Base-by-base conservation (phyloP, 148 eudicot species). In the Chenopodium formosanum region DNA sequence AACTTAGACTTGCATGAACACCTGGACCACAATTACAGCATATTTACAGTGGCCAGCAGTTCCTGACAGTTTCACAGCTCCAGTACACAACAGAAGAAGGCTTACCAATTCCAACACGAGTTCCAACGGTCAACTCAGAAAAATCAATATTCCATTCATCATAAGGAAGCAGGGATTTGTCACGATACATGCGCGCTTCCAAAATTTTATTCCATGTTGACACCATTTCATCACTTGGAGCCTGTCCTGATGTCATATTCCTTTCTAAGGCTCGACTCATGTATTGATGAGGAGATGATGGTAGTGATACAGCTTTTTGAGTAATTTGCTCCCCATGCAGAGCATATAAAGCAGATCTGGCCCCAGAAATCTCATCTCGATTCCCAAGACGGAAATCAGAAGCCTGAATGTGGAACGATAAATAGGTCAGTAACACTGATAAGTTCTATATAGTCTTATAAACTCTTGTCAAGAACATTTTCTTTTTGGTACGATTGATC, bases 71-170 rank as follows among this genome's bases (percentile, higher is more conserved):
- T 50, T 11, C 60, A 58, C 34, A 56, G 22, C 53, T 73, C 25
- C 69, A 25, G 19, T 66, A 79, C 27, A 67, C 52, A 80, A 69
- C 37, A n/a, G 9, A 80, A 48, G 32, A 78, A 52, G 9, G 72
- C 89, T 89, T 87, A 97, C 99, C 99, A 69, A 97, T 97, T 65
- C 99, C 99, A 78, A 97, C 98, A 84, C 99, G 99, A 82, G 98
- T 94, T 76, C 99, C 97, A 67, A 94, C 95, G 32, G 95, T 92
- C 75, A 97, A 80, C 77, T 97, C 99, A 62, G 94, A 89, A 86
- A 86, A 97, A 82, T 94, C 95, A 82, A 97, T 97, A 81, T 97
- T 94, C 99, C 99, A 97, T 82, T 94, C 99, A 63, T 89, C 92
- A 81, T 82, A 97, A 70, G 99, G 98, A 76, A 97, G 88, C 70